These are phyloP conservation scores for Thalassiosira hispida DNA, from an alignment of 352 stramenopile genomes.

Conservation along the genomic window DNA sequence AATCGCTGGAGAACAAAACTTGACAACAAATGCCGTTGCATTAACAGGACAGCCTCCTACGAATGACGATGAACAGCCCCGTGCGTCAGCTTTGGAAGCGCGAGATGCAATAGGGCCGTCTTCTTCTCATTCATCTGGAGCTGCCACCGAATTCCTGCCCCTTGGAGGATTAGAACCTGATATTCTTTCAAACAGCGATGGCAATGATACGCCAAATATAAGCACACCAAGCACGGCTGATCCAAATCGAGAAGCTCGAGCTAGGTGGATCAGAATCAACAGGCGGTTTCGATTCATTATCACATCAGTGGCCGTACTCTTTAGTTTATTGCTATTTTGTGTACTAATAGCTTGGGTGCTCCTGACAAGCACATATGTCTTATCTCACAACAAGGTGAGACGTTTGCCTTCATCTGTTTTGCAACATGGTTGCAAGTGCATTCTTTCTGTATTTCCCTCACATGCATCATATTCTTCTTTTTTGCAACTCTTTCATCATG, in stretches of 20 bases:
- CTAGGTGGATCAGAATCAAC: conserved; percentile 70
- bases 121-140: not conserved
- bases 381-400: conserved; percentile 59
- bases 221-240: conserved; percentile 25
- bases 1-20: not conserved
- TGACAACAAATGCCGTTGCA: not conserved
- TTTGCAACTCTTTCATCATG: not conserved
- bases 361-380: conserved; percentile 62
- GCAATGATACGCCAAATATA: not conserved
- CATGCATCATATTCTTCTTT: not conserved
- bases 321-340: conserved; percentile 66
- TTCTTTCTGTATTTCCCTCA: not conserved
- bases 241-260: conserved; percentile 52
- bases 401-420: too few relatives aligned
- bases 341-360: conserved; percentile 73
- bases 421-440: not conserved
- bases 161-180: not conserved
- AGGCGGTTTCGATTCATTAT: conserved; percentile 66
- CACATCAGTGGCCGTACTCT: conserved; percentile 63
- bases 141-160: not conserved
- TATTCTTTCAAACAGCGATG: conserved; percentile 1
- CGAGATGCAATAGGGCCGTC: not conserved
- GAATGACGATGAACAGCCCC: not conserved
- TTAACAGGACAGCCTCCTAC: not conserved
- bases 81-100: not conserved